Evolutionary conservation across 345 rosid genomes (phyloP).

Genomic region (Clausena lansium): DNA sequence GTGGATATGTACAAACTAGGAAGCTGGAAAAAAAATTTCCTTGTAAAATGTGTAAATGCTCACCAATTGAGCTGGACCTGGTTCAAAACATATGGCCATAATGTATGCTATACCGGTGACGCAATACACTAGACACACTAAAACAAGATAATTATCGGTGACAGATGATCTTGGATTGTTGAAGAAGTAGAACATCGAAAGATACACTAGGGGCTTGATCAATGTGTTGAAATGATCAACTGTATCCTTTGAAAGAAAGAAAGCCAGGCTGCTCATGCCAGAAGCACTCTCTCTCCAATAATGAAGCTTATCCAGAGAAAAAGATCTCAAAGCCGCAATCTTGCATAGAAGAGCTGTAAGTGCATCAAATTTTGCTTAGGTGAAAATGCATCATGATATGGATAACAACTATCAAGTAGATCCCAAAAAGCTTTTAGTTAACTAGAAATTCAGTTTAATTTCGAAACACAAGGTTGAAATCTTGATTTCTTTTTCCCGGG

Average conservation of each 20-base stretch:
- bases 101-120: conserved; percentile 90
- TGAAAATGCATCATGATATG: neutral
- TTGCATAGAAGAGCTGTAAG: conserved; percentile 85
- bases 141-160: conserved; percentile 68
- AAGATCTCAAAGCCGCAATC: conserved; percentile 94
- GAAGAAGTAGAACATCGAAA: conserved; percentile 98
- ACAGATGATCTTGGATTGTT: conserved; percentile 90
- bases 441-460: neutral
- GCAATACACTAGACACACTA: conserved; percentile 85
- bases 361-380: neutral
- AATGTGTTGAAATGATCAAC: conserved; percentile 85
- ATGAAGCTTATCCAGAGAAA: conserved; percentile 83
- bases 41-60: conserved; percentile 28
- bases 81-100: conserved; percentile 72
- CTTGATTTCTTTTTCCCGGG: too few species aligned
- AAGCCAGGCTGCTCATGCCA: conserved; percentile 96
- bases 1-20: neutral
- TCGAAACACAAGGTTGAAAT: too few species aligned
- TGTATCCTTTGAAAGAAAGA: conserved; percentile 89
- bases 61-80: conserved; percentile 96
- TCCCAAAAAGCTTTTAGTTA: neutral
- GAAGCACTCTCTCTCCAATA: conserved; percentile 96
- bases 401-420: neutral
- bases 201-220: conserved; percentile 83
- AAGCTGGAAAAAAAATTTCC: neutral